Evolutionary conservation across 495 filamentous ascomycete species (phyloP).

Genomic region (Daldinia bambusicola): DNA sequence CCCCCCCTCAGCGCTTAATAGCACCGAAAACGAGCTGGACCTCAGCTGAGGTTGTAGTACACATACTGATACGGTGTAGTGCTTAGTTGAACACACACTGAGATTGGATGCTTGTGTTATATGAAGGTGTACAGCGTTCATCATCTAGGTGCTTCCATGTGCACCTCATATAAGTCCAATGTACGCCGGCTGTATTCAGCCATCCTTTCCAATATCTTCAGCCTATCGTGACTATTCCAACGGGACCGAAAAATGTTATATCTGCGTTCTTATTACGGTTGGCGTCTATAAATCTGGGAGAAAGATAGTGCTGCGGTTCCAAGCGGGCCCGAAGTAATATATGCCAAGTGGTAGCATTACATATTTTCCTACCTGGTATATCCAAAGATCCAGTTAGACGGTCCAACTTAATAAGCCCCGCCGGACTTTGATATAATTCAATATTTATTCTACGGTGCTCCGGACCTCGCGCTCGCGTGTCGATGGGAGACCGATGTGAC

Average conservation of each 20-base stretch:
- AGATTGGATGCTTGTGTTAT: not conserved
- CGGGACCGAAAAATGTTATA: not conserved
- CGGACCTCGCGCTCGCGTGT: conserved; percentile 42
- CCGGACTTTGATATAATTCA: conserved; percentile 1
- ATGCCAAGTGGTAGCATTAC: not conserved
- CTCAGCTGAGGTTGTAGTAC: conserved; percentile 3
- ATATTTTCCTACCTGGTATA: conserved; percentile 1
- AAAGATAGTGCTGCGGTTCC: not conserved
- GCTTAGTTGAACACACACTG: not conserved
- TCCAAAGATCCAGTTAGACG: not conserved
- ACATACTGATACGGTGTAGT: not conserved
- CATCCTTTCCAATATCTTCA: not conserved
- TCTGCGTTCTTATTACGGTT: not conserved
- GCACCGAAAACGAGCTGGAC: not conserved
- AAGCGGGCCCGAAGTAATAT: conserved; percentile 2
- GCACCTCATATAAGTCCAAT: not conserved
- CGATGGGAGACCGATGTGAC: conserved; percentile 16
- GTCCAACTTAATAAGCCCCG: not conserved
- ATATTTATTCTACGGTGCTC: conserved; percentile 23
- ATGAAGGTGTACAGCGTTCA: not conserved
- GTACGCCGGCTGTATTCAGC: conserved; percentile 1
- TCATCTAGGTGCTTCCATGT: not conserved
- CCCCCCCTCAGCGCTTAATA: not conserved
- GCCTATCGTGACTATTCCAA: not conserved
- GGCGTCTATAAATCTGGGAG: not conserved